These are phyloP conservation scores for Protea cynaroides DNA, from an alignment of 164 flowering plant species.

Conservation along the genomic window DNA sequence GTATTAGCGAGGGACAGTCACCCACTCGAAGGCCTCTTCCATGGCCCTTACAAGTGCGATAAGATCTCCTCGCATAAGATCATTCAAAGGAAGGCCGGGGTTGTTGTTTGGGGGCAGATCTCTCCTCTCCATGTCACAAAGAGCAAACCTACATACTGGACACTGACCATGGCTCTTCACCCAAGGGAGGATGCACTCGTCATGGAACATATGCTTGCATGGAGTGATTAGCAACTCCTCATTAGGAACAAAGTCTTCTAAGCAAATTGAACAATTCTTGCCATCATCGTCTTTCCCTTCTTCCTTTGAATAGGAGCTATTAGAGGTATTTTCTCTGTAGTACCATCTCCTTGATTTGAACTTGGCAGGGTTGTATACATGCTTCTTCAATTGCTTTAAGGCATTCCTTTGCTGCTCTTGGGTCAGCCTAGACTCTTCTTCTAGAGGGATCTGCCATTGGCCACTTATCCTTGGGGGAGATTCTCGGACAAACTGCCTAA, in stretches of 20 bases:
- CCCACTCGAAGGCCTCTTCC: too few relatives aligned
- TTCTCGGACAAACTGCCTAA: constrained; percentile 10
- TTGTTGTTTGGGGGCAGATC: constrained; percentile 2
- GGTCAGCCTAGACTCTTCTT: constrained; percentile 21
- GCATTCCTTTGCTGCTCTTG: constrained; percentile 34
- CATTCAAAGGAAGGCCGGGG: too few relatives aligned
- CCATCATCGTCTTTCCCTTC: constrained; percentile 35
- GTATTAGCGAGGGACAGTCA: too few relatives aligned
- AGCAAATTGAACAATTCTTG: constrained; percentile 67
- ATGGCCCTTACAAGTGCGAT: too few relatives aligned
- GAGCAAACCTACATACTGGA: constrained; percentile 59
- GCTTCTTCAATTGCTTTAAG: constrained; percentile 39
- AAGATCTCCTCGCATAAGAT: too few relatives aligned
- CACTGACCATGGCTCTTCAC: constrained; percentile 60
- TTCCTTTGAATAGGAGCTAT: constrained; percentile 3
- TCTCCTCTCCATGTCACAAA: constrained; percentile 16
- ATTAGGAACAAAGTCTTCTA: constrained; percentile 63
- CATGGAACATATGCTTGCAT: constrained; percentile 90
- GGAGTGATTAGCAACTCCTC: constrained; percentile 64
- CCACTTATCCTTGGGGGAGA: constrained; percentile 11
- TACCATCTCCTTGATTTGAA: constrained; percentile 22
- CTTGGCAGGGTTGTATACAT: constrained; percentile 30
- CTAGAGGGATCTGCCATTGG: constrained; percentile 5
- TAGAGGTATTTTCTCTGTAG: constrained; percentile 26
- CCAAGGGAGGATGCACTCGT: constrained; percentile 80